phyloP scores from a whole-genome alignment of 352 stramenopile species.

The Globisporangium sylvaticum region DNA sequence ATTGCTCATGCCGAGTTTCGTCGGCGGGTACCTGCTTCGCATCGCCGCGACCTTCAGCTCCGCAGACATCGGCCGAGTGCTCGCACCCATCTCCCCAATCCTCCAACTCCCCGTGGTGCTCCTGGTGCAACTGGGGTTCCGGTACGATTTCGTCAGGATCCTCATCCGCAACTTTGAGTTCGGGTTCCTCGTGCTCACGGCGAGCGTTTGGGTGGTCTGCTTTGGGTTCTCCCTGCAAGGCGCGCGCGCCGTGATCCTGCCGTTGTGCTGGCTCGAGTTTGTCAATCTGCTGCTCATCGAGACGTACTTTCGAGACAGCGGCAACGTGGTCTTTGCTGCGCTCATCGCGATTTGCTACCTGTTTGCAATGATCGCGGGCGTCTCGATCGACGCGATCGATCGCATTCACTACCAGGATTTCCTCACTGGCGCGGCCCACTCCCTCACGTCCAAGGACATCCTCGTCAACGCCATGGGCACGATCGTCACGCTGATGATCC shows the following conservation, averaged over 20 bases:
- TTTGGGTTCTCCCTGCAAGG: constrained; percentile 8
- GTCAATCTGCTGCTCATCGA: constrained; percentile 12
- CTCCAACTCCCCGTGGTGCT: constrained; percentile 5
- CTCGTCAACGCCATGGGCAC: constrained; percentile 13
- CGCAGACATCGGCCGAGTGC: background rate
- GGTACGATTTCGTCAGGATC: constrained; percentile 11
- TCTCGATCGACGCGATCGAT: constrained; percentile 9
- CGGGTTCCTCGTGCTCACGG: constrained; percentile 3
- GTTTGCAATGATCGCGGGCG: background rate
- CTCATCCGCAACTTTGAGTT: constrained; percentile 16
- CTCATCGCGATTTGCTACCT: constrained; percentile 7
- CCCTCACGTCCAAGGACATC: constrained; percentile 10
- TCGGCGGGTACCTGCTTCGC: constrained; percentile 2
- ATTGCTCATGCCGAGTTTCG: background rate
- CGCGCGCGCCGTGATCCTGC: constrained; percentile 1
- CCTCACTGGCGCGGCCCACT: background rate
- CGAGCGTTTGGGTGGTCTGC: constrained; percentile 3
- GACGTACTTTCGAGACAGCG: constrained; percentile 6
- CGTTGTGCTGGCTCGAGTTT: constrained; percentile 14
- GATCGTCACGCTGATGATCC: constrained; percentile 10
- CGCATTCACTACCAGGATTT: background rate
- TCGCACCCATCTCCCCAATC: constrained; percentile 9
- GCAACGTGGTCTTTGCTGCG: background rate
- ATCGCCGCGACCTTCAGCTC: constrained; percentile 3
- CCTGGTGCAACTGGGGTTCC: constrained; percentile 6